Evolutionary conservation across 176 grass and related monocot genomes (phyloP).

Genomic region (Oryza coarctata): DNA sequence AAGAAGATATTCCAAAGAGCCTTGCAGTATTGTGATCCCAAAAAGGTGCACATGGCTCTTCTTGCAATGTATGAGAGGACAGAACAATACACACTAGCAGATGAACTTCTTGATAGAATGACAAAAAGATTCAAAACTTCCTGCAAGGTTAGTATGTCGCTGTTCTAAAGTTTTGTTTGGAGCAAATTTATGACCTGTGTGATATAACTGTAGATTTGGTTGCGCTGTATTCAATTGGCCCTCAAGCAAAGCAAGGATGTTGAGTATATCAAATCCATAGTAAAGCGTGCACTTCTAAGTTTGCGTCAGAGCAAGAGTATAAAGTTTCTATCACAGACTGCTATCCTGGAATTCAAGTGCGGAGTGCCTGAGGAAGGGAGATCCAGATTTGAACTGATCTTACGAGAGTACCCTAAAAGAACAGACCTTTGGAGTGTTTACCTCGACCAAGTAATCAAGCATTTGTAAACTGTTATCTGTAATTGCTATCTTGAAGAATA

Average conservation of each 20-base stretch:
- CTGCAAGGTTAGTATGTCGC: slow-evolving; percentile 67
- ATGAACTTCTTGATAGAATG: slow-evolving; percentile 90
- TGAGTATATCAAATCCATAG: slow-evolving; percentile 54
- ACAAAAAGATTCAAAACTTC: slow-evolving; percentile 89
- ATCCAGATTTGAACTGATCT: slow-evolving; percentile 87
- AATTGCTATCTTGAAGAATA: slow-evolving; percentile 15
- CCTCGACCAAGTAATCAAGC: slow-evolving; percentile 80
- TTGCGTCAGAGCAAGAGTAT: slow-evolving; percentile 77
- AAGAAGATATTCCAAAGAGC: slow-evolving; percentile 91
- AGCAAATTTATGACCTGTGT: slow-evolving; percentile 24
- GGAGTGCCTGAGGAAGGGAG: slow-evolving; percentile 76
- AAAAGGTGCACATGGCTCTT: slow-evolving; percentile 80
- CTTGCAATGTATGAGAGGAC: slow-evolving; percentile 88
- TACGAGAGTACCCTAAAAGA: slow-evolving; percentile 89
- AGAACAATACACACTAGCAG: slow-evolving; percentile 61
- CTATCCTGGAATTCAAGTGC: slow-evolving; percentile 89
- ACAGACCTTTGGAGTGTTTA: slow-evolving; percentile 97
- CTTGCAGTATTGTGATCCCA: slow-evolving; percentile 87
- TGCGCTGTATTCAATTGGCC: slow-evolving; percentile 60
- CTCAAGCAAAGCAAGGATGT: slow-evolving; percentile 68
- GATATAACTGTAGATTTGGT: slow-evolving; percentile 71
- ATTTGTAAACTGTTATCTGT: slow-evolving; percentile 18
- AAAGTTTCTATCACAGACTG: slow-evolving; percentile 76
- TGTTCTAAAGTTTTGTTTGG: slow-evolving; percentile 3
- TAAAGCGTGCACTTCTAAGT: slow-evolving; percentile 85